phyloP scores from a whole-genome alignment of 2,329 filamentous ascomycete genomes.

The Calycina marina region DNA sequence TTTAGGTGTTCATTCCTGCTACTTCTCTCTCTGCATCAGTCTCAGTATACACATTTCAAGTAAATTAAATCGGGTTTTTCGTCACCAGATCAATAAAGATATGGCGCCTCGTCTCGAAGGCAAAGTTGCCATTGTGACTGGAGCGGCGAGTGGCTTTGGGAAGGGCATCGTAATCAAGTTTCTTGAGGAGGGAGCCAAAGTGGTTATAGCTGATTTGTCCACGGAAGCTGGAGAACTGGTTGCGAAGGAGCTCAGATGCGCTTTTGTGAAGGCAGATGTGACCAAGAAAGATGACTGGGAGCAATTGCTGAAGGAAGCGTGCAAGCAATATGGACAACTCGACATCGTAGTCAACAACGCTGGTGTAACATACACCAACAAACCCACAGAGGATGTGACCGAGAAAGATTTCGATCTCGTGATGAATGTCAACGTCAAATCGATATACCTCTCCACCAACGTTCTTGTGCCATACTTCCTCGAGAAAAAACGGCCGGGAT shows the following conservation, averaged over 20 bases:
- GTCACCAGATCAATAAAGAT: too few species aligned
- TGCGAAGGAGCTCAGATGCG: background rate
- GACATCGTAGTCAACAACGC: conserved; percentile 47
- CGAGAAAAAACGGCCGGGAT: background rate
- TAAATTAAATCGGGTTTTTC: too few species aligned
- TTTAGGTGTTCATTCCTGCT: too few species aligned
- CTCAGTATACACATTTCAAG: too few species aligned
- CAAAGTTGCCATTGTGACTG: too few species aligned
- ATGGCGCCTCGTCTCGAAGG: too few species aligned
- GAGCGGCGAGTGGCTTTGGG: too few species aligned
- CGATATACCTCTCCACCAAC: background rate
- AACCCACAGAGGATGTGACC: conserved; percentile 28
- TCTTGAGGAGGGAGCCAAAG: background rate
- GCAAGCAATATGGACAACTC: conserved; percentile 27
- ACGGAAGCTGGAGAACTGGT: background rate
- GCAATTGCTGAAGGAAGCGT: background rate
- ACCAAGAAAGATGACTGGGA: background rate
- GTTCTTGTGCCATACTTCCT: background rate
- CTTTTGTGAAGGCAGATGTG: background rate
- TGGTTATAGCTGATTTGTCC: background rate
- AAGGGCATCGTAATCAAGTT: background rate
- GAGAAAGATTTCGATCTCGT: conserved; percentile 33
- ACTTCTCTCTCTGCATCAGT: too few species aligned
- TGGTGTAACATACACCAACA: conserved; percentile 36
- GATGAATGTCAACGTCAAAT: background rate